These are phyloP conservation scores for Yamadazyma sp. DNA, from an alignment of 1,139 yeast species.

Conservation along the genomic window DNA sequence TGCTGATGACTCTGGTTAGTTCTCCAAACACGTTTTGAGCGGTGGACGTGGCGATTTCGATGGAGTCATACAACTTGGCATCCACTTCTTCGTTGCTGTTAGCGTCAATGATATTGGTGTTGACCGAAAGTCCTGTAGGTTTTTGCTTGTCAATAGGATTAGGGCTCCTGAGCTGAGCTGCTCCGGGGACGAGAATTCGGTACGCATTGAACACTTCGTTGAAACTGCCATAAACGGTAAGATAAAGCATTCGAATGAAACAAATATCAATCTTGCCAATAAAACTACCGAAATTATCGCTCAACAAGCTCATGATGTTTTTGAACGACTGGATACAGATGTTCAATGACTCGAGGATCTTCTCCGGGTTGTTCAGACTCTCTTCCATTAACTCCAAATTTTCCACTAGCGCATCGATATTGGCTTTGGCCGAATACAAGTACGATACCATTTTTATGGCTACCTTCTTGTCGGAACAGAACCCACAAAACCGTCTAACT, in stretches of 20 bases:
- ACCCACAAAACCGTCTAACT: constrained; percentile 62
- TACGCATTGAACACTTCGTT: constrained; percentile 77
- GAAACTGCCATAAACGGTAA: constrained; percentile 71
- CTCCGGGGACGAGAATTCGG: constrained; percentile 46
- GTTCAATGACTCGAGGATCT: constrained; percentile 30
- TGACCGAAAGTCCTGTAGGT: constrained; percentile 20
- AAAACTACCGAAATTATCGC: constrained; percentile 47
- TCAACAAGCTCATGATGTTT: constrained; percentile 48
- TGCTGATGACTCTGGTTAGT: constrained; percentile 71
- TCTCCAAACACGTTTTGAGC: constrained; percentile 82
- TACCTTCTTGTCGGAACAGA: constrained; percentile 63
- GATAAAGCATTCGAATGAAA: constrained; percentile 69
- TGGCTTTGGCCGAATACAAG: constrained; percentile 56
- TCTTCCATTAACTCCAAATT: constrained; percentile 58
- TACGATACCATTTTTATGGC: constrained; percentile 58
- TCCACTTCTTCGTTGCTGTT: constrained; percentile 57
- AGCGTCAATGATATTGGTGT: constrained; percentile 17
- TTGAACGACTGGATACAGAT: constrained; percentile 48
- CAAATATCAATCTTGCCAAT: constrained; percentile 63
- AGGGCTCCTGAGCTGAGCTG: constrained; percentile 9
- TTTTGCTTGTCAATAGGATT: constrained; percentile 11
- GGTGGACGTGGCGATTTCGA: constrained; percentile 68
- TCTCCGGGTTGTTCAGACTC: constrained; percentile 28
- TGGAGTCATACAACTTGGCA: constrained; percentile 71
- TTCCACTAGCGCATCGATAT: constrained; percentile 60